Evolutionary conservation across 257 asterid species (phyloP).

Genomic region (Catharanthus roseus): DNA sequence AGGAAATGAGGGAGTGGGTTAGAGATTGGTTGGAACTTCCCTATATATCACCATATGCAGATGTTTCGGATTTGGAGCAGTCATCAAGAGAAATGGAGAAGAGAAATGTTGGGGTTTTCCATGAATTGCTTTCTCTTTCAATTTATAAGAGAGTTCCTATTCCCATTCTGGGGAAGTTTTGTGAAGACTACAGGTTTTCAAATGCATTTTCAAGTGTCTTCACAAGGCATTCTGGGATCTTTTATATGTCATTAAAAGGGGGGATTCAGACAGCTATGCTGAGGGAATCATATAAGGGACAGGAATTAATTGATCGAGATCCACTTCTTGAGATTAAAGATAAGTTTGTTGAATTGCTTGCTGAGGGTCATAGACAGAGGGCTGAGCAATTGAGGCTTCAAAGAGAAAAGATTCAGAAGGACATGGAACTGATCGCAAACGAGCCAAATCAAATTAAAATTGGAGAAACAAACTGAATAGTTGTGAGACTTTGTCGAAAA

Average conservation of each 20-base stretch:
- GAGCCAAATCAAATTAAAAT: conserved; percentile 3
- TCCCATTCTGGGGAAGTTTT: conserved; percentile 60
- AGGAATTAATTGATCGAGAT: conserved; percentile 33
- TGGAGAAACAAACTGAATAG: conserved; percentile 2
- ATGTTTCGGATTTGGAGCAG: conserved; percentile 50
- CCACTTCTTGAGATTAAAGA: conserved; percentile 51
- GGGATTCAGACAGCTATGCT: conserved; percentile 84
- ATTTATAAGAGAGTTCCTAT: conserved; percentile 66
- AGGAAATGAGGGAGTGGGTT: conserved; percentile 95
- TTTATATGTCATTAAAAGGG: conserved; percentile 79
- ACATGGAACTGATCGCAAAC: conserved; percentile 40
- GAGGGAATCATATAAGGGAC: conserved; percentile 82
- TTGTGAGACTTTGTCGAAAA: neutral
- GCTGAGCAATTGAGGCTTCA: conserved; percentile 42
- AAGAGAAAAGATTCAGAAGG: conserved; percentile 36
- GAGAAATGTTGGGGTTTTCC: conserved; percentile 81
- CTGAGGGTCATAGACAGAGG: conserved; percentile 51
- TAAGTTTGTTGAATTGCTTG: conserved; percentile 63
- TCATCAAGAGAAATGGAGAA: conserved; percentile 86
- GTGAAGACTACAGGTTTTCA: conserved; percentile 73
- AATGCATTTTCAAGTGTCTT: conserved; percentile 71
- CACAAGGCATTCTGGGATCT: conserved; percentile 84
- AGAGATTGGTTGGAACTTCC: conserved; percentile 92
- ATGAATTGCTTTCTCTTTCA: conserved; percentile 75
- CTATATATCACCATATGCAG: conserved; percentile 76